phyloP scores from a whole-genome alignment of 805 yeast species.

The Metahyphopichia silvanorum region DNA sequence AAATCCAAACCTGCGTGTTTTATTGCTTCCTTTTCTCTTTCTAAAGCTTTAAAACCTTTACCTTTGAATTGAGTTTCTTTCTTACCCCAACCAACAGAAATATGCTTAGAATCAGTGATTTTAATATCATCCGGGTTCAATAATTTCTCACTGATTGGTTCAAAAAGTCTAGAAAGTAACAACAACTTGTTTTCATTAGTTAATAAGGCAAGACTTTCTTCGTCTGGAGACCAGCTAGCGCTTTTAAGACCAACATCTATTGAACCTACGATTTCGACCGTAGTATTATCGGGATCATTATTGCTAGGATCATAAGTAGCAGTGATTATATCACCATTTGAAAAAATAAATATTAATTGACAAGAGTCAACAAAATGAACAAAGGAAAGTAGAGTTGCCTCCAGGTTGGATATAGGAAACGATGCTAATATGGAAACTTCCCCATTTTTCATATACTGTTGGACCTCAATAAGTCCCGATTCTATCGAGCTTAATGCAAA shows the following conservation, averaged over 20 bases:
- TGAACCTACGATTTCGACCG: slow-evolving; percentile 76
- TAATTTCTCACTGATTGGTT: slow-evolving; percentile 66
- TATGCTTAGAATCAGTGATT: slow-evolving; percentile 66
- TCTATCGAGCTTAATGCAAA: slow-evolving; percentile 55
- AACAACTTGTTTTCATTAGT: slow-evolving; percentile 61
- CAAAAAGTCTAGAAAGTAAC: slow-evolving; percentile 71
- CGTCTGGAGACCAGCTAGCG: slow-evolving; percentile 89
- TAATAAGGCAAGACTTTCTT: slow-evolving; percentile 72
- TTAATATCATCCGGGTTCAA: slow-evolving; percentile 60
- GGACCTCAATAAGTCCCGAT: slow-evolving; percentile 64
- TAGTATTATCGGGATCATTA: slow-evolving; percentile 51
- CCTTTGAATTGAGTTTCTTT: slow-evolving; percentile 97
- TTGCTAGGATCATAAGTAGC: slow-evolving; percentile 55
- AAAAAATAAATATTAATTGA: slow-evolving; percentile 63
- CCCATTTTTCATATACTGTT: slow-evolving; percentile 68
- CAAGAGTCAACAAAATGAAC: slow-evolving; percentile 68
- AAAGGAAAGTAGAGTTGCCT: slow-evolving; percentile 46
- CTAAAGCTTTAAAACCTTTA: slow-evolving; percentile 78
- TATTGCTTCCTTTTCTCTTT: slow-evolving; percentile 56
- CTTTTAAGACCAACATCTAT: slow-evolving; percentile 72
- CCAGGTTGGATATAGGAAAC: slow-evolving; percentile 46
- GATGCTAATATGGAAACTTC: slow-evolving; percentile 55
- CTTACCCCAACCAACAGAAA: slow-evolving; percentile 98
- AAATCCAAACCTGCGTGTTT: slow-evolving; percentile 66
- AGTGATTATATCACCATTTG: slow-evolving; percentile 71